Base-by-base conservation (phyloP, 352 stramenopile genomes). In the Thraustotheca clavata region DNA sequence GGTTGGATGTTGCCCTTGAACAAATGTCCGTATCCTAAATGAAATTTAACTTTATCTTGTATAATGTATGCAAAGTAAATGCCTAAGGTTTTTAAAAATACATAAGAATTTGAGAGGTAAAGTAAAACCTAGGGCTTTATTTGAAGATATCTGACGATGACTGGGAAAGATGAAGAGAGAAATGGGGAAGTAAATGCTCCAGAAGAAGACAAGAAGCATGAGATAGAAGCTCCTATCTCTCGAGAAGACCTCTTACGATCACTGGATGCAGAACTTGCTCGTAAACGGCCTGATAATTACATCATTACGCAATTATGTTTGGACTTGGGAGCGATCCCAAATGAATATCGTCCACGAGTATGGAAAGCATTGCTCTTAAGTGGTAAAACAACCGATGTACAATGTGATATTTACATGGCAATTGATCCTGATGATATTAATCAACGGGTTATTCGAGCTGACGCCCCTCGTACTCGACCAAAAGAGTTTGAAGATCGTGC, bases 341-440 rank as follows among this genome's bases (percentile, higher is more conserved):
- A 61, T 0, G 50, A 68, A 9, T 62, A 87, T 12, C 86, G 86
- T 24, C 67, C 80, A 0, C 71, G 71, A 29, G 78, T 95, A 47
- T 95, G 86, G 86, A 77, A 91, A 62, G 86, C 89, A 48, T 69
- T 94, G 8, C 59, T 93, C 27, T 80, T 83, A 36, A 80, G 92
- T 2, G 72, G 81, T 20, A 77, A 72, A 24, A 87, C 71, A 39
- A 82, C 91, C 67, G 76, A 73, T 1, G 38, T 83, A 40, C 62
- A 93, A 46, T 81, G 89, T 65, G 76, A 89, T 47, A 83, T 73
- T 47, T 94, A 95, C 55, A 29, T 78, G 29, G 48, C 71, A 24
- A 85, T 94, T 5, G 76, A 92, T 46, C 79, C 93, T 67, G 82
- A 97, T 54, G 69, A 97, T 26, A 75, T 75, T 35, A 97, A 97